Conservation (phyloP, 1,284 basidiomycete genomes). For the Rhizoctonia solani region DNA sequence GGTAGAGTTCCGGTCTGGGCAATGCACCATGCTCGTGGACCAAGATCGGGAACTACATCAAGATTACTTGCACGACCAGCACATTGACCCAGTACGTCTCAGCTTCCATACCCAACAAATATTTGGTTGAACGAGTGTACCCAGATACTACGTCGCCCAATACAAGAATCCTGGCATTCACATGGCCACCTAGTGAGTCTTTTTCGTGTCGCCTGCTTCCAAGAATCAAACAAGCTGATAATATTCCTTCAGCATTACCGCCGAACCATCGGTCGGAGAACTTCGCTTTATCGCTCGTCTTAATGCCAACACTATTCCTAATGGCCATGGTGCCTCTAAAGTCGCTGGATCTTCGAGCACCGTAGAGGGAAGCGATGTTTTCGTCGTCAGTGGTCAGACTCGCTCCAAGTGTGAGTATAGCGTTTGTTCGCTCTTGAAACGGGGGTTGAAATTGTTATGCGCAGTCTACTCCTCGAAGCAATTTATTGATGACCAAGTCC, state of each 20-base stretch:
- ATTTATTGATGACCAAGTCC: background rate
- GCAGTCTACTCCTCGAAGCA: background rate
- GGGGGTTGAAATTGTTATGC: background rate
- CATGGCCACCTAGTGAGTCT: slow-evolving; percentile 28
- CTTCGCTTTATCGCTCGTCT: slow-evolving; percentile 56
- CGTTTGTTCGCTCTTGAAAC: too few species aligned
- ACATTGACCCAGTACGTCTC: slow-evolving; percentile 6
- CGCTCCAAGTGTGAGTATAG: background rate
- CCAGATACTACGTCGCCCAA: slow-evolving; percentile 23
- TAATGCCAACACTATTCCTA: slow-evolving; percentile 49
- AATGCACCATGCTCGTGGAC: slow-evolving; percentile 10
- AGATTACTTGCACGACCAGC: background rate
- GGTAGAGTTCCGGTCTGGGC: slow-evolving; percentile 22
- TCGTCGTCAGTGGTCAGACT: background rate
- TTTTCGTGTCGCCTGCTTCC: background rate
- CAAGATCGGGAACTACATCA: slow-evolving; percentile 1
- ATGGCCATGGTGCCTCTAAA: slow-evolving; percentile 48
- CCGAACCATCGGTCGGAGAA: slow-evolving; percentile 53
- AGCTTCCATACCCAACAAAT: background rate
- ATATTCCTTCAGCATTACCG: background rate
- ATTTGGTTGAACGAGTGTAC: background rate
- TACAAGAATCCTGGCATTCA: slow-evolving; percentile 12
- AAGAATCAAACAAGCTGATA: background rate
- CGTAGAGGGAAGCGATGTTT: background rate
- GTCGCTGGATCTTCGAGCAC: slow-evolving; percentile 41